Conservation (phyloP, 179 eudicot species). For the Heliamphora pulchella region DNA sequence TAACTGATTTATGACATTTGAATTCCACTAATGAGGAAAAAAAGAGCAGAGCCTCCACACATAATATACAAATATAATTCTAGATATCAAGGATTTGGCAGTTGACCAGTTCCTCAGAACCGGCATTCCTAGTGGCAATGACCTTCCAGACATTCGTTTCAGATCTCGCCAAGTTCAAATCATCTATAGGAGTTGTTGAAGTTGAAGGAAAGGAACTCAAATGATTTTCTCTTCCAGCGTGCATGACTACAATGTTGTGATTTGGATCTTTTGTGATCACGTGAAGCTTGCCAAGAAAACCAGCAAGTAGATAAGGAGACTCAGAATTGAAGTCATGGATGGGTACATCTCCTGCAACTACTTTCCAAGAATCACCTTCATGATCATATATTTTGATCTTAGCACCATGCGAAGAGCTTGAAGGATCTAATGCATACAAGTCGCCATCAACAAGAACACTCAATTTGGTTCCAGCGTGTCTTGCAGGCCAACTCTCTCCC, state of each 20-base stretch:
- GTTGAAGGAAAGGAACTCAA: constrained; percentile 23
- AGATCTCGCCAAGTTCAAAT: constrained; percentile 15
- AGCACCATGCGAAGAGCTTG: constrained; percentile 58
- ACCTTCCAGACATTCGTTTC: constrained; percentile 48
- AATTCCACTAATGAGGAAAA: not conserved
- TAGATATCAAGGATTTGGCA: constrained; percentile 63
- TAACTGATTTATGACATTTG: not conserved
- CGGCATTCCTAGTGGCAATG: constrained; percentile 43
- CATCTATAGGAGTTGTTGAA: constrained; percentile 18
- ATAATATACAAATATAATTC: not conserved
- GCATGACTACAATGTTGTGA: constrained; percentile 51
- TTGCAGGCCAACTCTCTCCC: constrained; percentile 99
- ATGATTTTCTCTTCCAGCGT: constrained; percentile 33
- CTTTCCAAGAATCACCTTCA: constrained; percentile 70
- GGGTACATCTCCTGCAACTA: constrained; percentile 61
- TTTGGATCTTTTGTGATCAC: constrained; percentile 67
- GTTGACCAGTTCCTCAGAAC: constrained; percentile 62
- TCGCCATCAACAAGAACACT: constrained; percentile 70
- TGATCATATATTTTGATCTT: constrained; percentile 70
- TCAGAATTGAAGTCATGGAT: constrained; percentile 61
- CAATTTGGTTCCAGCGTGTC: constrained; percentile 89
- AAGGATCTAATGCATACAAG: constrained; percentile 73
- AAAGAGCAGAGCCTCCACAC: not conserved
- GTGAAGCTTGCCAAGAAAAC: constrained; percentile 69
- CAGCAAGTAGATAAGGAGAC: constrained; percentile 79